Evolutionary conservation across 2,329 filamentous ascomycete species (phyloP).

Genomic region (Paraphoma sp.): DNA sequence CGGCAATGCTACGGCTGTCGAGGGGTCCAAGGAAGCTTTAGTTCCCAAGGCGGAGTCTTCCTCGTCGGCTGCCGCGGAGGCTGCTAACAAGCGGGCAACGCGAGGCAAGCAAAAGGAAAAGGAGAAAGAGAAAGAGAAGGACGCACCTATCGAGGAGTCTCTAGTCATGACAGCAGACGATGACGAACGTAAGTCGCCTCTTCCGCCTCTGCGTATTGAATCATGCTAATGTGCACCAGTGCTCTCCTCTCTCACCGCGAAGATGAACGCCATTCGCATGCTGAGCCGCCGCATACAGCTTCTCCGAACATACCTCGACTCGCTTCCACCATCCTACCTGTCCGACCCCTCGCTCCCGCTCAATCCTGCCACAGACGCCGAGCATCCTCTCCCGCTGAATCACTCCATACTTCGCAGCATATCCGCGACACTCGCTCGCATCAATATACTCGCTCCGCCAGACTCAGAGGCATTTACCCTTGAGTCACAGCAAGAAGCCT

Average conservation of each 20-base stretch:
- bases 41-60: slow-evolving; percentile 14
- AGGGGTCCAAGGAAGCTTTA: slow-evolving; percentile 37
- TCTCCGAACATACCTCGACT: slow-evolving; percentile 73
- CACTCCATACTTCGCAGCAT: slow-evolving; percentile 85
- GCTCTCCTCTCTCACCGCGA: slow-evolving; percentile 76
- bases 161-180: slow-evolving; percentile 63
- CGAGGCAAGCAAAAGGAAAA: slow-evolving; percentile 60
- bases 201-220: neutral
- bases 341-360: slow-evolving; percentile 53
- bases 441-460: slow-evolving; percentile 80
- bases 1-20: slow-evolving; percentile 73
- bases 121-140: slow-evolving; percentile 45
- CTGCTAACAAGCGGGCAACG: slow-evolving; percentile 57
- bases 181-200: slow-evolving; percentile 62
- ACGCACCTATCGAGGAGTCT: slow-evolving; percentile 43
- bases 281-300: slow-evolving; percentile 69
- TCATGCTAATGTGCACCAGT: slow-evolving; percentile 48
- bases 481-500: slow-evolving; percentile 78
- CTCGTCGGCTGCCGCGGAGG: slow-evolving; percentile 47
- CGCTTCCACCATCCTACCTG: slow-evolving; percentile 71
- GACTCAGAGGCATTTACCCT: slow-evolving; percentile 69
- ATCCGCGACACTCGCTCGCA: slow-evolving; percentile 81
- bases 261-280: slow-evolving; percentile 93
- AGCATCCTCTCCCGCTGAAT: slow-evolving; percentile 52
- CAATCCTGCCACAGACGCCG: slow-evolving; percentile 33